phyloP scores from a whole-genome alignment of 1,284 basidiomycete genomes.

The Boletus sp. region DNA sequence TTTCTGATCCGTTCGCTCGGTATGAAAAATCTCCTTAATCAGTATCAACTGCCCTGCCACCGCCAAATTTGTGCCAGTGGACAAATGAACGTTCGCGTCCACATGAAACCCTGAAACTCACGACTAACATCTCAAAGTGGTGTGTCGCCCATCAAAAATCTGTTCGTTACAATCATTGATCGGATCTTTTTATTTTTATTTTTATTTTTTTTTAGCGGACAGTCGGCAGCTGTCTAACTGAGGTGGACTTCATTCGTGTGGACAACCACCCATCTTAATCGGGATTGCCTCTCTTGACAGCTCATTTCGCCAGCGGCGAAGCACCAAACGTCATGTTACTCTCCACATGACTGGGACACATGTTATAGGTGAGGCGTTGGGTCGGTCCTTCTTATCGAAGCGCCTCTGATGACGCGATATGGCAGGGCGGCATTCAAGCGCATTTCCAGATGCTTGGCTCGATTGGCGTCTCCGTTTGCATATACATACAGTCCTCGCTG shows the following conservation, averaged over 20 bases:
- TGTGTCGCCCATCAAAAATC: neutral
- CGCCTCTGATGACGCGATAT: neutral
- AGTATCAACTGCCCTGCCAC: neutral
- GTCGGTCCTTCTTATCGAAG: neutral
- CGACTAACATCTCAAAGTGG: neutral
- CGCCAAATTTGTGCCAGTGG: neutral
- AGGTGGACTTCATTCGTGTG: slow-evolving; percentile 3
- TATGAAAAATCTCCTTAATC: slow-evolving; percentile 20
- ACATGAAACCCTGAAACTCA: slow-evolving; percentile 7
- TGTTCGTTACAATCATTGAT: neutral
- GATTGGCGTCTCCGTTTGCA: neutral
- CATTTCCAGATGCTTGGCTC: neutral
- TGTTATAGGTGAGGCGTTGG: neutral
- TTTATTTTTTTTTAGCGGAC: neutral
- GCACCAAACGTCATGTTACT: neutral
- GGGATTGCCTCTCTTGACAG: neutral
- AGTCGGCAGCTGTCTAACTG: neutral
- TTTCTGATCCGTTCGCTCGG: slow-evolving; percentile 13
- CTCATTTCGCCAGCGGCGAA: neutral
- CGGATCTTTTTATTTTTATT: neutral
- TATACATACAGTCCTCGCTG: too few species aligned
- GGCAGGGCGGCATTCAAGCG: neutral
- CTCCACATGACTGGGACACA: neutral
- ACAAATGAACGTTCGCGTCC: neutral
- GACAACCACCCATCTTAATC: neutral